Evolutionary conservation across 805 yeast genomes (phyloP), one percentile per base, ranked within the genome.

Genomic region (Cyberlindnera mycetangii): DNA sequence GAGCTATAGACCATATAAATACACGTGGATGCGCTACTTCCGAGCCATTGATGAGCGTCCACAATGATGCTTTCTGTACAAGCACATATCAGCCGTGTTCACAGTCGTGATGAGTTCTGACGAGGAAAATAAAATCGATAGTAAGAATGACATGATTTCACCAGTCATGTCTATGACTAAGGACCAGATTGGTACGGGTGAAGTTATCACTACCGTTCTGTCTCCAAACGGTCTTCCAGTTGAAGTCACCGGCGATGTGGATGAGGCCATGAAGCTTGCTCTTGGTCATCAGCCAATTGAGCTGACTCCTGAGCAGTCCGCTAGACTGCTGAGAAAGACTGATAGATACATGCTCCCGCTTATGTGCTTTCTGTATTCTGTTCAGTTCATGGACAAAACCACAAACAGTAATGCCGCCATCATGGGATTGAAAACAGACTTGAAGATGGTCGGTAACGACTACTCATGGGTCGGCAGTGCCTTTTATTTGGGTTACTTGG

Each of bases 401-500:
- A 40, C 47, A 10, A 47, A 40, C 19, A 36, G 45, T 37, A 66
- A 71, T 37, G 78, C 81, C 2, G 70, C 81, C 7, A 71, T 79
- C 30, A 67, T 74, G 72, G 83, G 79, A 37, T 62, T 74, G 39
- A 62, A 66, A 48, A 61, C 56, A 10, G 82, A 70, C 47, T 60
- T 70, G 51, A 62, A 65, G 45, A 76, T 78, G 78, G 50, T 51
- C 43, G 76, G 71, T 35, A 59, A 51, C 28, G 58, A 69, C 57
- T 72, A 76, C 54, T 59, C 76, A 38, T 76, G 84, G 81, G 64
- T 74, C n/a, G 78, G 83, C 10, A 70, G 81, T 1, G 69, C 78
- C 7, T 81, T 79, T 50, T 80, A 79, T 55, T 60, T 84, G 33
- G 90, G 89, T 3, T 84, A 82, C 56, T 59, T 83, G 39, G 68